phyloP scores from a whole-genome alignment of 345 rosid genomes.

The Bruguiera sexangula region DNA sequence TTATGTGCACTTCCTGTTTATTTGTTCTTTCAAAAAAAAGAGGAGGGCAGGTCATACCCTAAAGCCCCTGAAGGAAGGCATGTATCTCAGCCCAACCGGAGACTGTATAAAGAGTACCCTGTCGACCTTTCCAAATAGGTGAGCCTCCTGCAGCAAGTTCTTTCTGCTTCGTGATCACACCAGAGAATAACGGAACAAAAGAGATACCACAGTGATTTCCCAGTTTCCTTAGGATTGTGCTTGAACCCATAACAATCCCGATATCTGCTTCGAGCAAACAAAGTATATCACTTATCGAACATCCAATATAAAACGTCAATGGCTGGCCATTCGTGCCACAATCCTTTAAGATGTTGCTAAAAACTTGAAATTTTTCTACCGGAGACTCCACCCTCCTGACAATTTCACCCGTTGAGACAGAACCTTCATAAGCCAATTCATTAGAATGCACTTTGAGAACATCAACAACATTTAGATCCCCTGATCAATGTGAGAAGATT shows the following conservation, averaged over 20 bases:
- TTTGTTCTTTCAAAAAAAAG: not conserved
- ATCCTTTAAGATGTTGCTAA: not conserved
- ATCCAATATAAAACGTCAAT: constrained; percentile 14
- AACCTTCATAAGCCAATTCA: constrained; percentile 11
- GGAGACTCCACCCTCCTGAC: constrained; percentile 11
- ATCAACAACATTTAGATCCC: not conserved
- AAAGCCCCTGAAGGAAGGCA: constrained; percentile 10
- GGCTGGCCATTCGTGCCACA: not conserved
- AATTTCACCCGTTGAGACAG: constrained; percentile 17
- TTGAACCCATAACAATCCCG: constrained; percentile 20
- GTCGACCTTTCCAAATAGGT: constrained; percentile 8
- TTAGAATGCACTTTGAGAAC: constrained; percentile 18
- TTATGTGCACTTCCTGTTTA: constrained; percentile 18
- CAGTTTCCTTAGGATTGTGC: constrained; percentile 17
- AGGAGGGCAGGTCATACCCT: too few relatives aligned
- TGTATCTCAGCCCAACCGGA: constrained; percentile 23
- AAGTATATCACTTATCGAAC: constrained; percentile 17
- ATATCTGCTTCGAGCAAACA: constrained; percentile 22
- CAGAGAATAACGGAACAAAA: constrained; percentile 13
- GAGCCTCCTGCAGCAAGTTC: constrained; percentile 3
- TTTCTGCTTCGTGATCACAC: constrained; percentile 12
- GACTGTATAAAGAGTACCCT: constrained; percentile 16
- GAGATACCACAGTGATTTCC: constrained; percentile 15
- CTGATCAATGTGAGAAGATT: not conserved
- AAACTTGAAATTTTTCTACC: constrained; percentile 7